A percentile compares a stretch with the other conserved stretches of the same genome.
Evolutionary conservation across 2,329 filamentous ascomycete species (phyloP).

Genomic region (Cercospora beticola): DNA sequence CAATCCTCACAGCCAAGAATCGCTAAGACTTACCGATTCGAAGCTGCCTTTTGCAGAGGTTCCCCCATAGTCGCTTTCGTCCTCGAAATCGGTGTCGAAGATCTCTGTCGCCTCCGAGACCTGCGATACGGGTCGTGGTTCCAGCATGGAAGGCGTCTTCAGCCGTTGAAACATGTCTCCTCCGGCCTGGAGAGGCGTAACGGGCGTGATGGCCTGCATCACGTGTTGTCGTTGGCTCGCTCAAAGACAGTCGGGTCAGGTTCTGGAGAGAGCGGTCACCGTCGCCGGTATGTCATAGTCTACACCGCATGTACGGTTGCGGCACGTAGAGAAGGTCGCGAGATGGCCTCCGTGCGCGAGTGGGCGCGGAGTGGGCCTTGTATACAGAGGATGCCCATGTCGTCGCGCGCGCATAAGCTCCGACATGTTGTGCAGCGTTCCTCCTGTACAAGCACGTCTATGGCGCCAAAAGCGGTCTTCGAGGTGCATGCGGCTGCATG

Average conservation of each 20-base stretch:
- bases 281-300: conserved; percentile 28
- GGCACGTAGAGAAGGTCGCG: conserved; percentile 38
- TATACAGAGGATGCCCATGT: conserved; percentile 41
- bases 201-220: conserved; percentile 49
- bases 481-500: conserved; percentile 21
- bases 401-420: conserved; percentile 38
- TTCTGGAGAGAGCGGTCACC: conserved; percentile 18
- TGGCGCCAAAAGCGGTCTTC: conserved; percentile 30
- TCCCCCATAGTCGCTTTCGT: conserved; percentile 56
- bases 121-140: conserved; percentile 43
- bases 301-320: conserved; percentile 29
- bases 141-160: conserved; percentile 60
- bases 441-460: conserved; percentile 25
- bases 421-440: conserved; percentile 32
- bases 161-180: conserved; percentile 52
- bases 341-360: conserved; percentile 43
- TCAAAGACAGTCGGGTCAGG: conserved; percentile 1
- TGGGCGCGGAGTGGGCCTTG: conserved; percentile 44
- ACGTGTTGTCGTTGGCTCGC: conserved; percentile 15
- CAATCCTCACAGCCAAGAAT: background rate
- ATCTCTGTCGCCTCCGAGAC: conserved; percentile 73
- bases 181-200: conserved; percentile 45
- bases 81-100: conserved; percentile 73
- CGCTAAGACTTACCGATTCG: conserved; percentile 62
- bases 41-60: conserved; percentile 64